Evolutionary conservation across 805 yeast species (phyloP).

Genomic region (Ogataea trehalophila): DNA sequence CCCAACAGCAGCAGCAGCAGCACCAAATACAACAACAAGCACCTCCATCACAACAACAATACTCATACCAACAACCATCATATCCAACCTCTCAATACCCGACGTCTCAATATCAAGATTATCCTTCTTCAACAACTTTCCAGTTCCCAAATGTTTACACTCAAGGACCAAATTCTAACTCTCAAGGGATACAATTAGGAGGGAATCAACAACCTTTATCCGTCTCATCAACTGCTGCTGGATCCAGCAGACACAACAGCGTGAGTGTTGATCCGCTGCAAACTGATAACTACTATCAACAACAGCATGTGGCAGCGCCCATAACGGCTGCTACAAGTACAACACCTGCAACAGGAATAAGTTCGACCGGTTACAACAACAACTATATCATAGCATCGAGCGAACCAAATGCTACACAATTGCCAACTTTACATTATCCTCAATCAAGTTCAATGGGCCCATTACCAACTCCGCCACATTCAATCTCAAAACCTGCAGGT

Average conservation of each 20-base stretch:
- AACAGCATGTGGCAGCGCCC: not conserved
- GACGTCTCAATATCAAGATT: slow-evolving; percentile 1
- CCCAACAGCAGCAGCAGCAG: slow-evolving; percentile 6
- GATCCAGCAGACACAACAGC: not conserved
- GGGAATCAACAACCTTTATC: not conserved
- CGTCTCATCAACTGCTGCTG: not conserved
- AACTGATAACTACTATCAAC: slow-evolving; percentile 1
- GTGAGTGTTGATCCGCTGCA: slow-evolving; percentile 4
- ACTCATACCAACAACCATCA: not conserved
- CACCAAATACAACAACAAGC: not conserved
- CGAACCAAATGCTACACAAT: too few species aligned
- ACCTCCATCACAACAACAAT: slow-evolving; percentile 2
- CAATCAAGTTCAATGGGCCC: not conserved
- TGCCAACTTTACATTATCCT: too few species aligned
- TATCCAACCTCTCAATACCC: not conserved
- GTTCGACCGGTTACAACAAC: too few species aligned
- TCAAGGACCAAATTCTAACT: not conserved
- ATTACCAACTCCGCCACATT: not conserved
- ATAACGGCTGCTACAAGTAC: too few species aligned
- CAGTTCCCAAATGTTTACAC: slow-evolving; percentile 4
- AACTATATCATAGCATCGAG: too few species aligned
- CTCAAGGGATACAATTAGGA: not conserved
- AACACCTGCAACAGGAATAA: too few species aligned
- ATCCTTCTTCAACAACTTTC: not conserved
- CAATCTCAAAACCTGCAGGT: not conserved